These are phyloP conservation scores for Coniella lustricola DNA, from an alignment of 2,329 filamentous ascomycete species.

Conservation along the genomic window DNA sequence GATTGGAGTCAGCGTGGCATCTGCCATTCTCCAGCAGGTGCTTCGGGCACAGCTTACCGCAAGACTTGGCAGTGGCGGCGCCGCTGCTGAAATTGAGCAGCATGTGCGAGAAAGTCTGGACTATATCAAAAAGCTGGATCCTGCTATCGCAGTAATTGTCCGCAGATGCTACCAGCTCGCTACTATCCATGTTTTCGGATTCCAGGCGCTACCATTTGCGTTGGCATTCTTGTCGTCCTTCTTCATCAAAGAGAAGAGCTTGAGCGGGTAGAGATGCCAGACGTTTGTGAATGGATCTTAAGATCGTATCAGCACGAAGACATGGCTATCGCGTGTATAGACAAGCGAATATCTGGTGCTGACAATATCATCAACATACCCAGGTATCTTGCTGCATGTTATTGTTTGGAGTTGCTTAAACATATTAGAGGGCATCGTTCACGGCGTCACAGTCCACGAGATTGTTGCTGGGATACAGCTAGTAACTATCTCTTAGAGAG, in stretches of 20 bases:
- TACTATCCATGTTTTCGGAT: constrained; percentile 33
- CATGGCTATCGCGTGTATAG: not conserved
- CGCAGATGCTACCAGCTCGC: constrained; percentile 56
- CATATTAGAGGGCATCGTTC: too few relatives aligned
- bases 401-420: too few relatives aligned
- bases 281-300: too few relatives aligned
- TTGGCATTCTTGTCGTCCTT: constrained; percentile 33
- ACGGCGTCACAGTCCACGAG: too few relatives aligned
- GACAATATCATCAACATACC: too few relatives aligned
- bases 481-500: too few relatives aligned
- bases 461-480: too few relatives aligned
- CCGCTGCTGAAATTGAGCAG: constrained; percentile 59
- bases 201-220: constrained; percentile 30
- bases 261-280: constrained; percentile 29
- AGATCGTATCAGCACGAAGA: too few relatives aligned
- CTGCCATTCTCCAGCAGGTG: constrained; percentile 64
- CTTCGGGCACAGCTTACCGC: constrained; percentile 50
- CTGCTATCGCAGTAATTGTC: constrained; percentile 51
- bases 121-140: constrained; percentile 59
- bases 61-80: constrained; percentile 47
- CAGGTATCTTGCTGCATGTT: too few relatives aligned
- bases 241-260: constrained; percentile 52
- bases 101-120: constrained; percentile 63
- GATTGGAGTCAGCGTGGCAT: constrained; percentile 63
- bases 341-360: not conserved